Evolutionary conservation across 75 land plant genomes (phyloP), one percentile per base, ranked within the genome.

Genomic region (Sequoiadendron giganteum): DNA sequence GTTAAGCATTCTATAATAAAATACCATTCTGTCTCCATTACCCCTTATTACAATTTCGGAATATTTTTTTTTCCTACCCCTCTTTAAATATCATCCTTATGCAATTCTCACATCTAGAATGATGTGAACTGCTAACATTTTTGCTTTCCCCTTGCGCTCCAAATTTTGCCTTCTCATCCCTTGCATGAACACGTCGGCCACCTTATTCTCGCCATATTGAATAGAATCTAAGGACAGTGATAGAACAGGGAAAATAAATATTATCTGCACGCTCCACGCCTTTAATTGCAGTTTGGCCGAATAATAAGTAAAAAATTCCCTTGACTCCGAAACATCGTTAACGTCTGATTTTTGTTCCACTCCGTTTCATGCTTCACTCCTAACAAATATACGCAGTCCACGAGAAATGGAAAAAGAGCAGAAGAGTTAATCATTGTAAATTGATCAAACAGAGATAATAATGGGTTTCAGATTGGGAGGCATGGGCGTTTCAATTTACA

Each of bases 391-490:
- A 58, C 25, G 0, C 65, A 58, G 4, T 19, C 7, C 7, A 52
- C 6, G 25, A 65, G 10, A 65, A 65, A 65, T 21, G 70, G 70
- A 65, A 30, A 6, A 75, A 32, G 0, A 75, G 14, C 38, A 32
- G 38, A 34, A 32, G 14, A 75, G 38, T 82, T 47, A 47, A 82
- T 25, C 32, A 10, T 0, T 21, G 3, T 42, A 39, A 21, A 21
- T 80, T 80, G 43, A 45, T 47, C 15, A 16, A 47, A 10, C 82
- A 40, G 1, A 43, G 8, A 47, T 79, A 42, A 40, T 28, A 82
- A 82, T 82, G 84, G 84, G 84, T 25, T 82, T 47, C 52, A 82
- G 52, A 82, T 82, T 82, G n/a, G 77, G 77, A 75, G 77, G 77
- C 39, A 34, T 32, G 2, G 77, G 77, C 16, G 47, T 82, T 28